Evolutionary conservation across 495 filamentous ascomycete species (phyloP), one percentile per base, ranked within the genome.

Genomic region (Daldinia caldariorum): DNA sequence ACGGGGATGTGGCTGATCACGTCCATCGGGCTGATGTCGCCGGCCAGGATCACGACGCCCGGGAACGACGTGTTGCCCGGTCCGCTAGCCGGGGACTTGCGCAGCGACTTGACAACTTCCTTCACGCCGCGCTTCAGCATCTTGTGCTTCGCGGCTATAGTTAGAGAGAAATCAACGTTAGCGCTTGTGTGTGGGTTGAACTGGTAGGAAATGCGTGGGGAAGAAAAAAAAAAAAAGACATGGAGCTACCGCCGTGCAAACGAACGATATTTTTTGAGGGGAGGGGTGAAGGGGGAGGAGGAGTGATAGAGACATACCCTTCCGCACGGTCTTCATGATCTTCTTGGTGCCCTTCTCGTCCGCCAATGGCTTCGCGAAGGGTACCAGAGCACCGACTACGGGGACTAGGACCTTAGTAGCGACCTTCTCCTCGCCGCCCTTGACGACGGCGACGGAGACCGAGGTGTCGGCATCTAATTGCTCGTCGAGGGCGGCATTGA

Each of bases 1-100:
- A 98, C 91, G 58, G 95, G 95, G 71, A 99, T 91, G 81, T 98
- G 95, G 54, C 92, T 94, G 82, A 98, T 97, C 73, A 97, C 94
- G 77, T 97, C 94, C 90, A 94, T 92, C 64, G 95, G 95, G 22
- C 91, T 95, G 85, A 98, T 97, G 78, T 99, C 95, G 60, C 92
- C 95, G 34, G 96, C 95, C 59, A 99, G 90, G 78, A 99, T 84
- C 71, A 96, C 92, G 71, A 99, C 85, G 71, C 89, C 92, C 56
- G 85, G 84, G 63, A 89, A 87, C 18, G 85, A 74, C 12, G 83
- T 69, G 74, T 83, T 76, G 61, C 81, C 72, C 20, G 83, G 83
- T 20, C 82, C 80, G 56, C 87, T 85, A 81, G 87, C 79, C 61
- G 92, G 86, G 5, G 91, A 91, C 83, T 97, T 97, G 80, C 94